Percentiles rank a stretch among this genome's conserved stretches.
These are phyloP conservation scores for Penicillium diatomitis DNA, from an alignment of 495 filamentous ascomycete genomes.

Conservation along the genomic window DNA sequence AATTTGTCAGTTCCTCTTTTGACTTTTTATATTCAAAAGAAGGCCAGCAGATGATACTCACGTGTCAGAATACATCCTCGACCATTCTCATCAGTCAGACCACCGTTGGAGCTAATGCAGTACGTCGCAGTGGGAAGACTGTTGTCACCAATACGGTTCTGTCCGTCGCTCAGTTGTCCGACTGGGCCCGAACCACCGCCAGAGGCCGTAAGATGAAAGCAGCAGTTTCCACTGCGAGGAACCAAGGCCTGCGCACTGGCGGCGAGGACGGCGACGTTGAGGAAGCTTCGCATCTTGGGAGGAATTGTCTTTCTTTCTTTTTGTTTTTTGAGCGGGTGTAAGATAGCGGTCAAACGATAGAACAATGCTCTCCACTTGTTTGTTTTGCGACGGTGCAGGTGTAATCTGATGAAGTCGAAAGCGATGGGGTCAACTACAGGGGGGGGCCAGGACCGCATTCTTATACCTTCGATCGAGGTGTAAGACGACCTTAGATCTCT, in stretches of 20 bases:
- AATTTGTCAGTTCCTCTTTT: too few species aligned
- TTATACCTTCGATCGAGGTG: too few species aligned
- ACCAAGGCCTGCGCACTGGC: slow-evolving; percentile 27
- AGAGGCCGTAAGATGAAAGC: slow-evolving; percentile 38
- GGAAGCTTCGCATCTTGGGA: slow-evolving; percentile 19
- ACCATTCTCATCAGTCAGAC: slow-evolving; percentile 41
- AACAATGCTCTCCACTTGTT: too few species aligned
- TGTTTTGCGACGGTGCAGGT: too few species aligned
- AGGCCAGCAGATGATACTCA: slow-evolving; percentile 10
- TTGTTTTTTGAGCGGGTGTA: too few species aligned
- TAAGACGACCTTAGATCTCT: too few species aligned
- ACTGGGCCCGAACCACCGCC: slow-evolving; percentile 37
- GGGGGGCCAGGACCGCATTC: too few species aligned
- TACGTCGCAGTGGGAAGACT: slow-evolving; percentile 26
- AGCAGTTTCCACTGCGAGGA: slow-evolving; percentile 26
- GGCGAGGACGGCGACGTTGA: slow-evolving; percentile 23
- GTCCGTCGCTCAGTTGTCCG: slow-evolving; percentile 44
- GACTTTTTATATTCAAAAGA: too few species aligned
- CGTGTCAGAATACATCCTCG: slow-evolving; percentile 51
- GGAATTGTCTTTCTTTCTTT: too few species aligned
- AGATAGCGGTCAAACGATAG: too few species aligned
- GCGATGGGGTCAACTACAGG: background rate
- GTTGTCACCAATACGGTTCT: slow-evolving; percentile 40
- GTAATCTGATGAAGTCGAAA: background rate
- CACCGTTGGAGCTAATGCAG: slow-evolving; percentile 34